phyloP scores from a whole-genome alignment of 2,329 filamentous ascomycete species.

The Botrytis elliptica region DNA sequence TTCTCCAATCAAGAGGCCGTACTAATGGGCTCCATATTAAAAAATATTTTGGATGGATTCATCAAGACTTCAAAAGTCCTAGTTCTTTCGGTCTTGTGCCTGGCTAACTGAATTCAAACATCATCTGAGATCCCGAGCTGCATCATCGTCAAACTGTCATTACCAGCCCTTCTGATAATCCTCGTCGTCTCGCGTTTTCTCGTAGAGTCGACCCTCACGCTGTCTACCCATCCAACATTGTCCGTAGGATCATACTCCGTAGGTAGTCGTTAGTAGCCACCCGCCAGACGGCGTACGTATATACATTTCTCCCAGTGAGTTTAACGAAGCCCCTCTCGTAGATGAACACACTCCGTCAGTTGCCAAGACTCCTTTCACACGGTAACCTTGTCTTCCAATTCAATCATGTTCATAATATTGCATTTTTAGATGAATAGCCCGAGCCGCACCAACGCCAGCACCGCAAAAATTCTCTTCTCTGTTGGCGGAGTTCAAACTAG shows the following conservation, averaged over 20 bases:
- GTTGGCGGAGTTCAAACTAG: constrained; percentile 2
- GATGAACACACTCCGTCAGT: neutral
- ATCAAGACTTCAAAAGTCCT: neutral
- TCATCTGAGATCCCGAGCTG: constrained; percentile 9
- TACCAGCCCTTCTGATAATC: constrained; percentile 7
- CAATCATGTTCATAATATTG: constrained; percentile 11
- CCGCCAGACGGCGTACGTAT: neutral
- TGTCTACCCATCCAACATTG: neutral
- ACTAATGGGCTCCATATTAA: neutral
- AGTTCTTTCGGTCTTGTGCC: neutral
- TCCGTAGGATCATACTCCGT: neutral
- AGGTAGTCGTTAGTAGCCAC: neutral
- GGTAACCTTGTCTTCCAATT: neutral
- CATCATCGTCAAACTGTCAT: constrained; percentile 2
- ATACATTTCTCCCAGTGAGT: neutral
- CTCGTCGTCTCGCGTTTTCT: neutral
- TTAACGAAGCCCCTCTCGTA: neutral
- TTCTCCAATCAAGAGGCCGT: constrained; percentile 2
- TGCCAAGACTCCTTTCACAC: neutral
- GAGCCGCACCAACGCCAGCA: constrained; percentile 21
- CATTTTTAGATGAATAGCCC: constrained; percentile 13
- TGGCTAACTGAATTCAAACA: constrained; percentile 6
- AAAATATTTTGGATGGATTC: neutral
- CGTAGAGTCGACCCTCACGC: neutral
- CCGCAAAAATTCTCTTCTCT: constrained; percentile 4